Conservation (phyloP, 2,329 filamentous ascomycete genomes). For the Ophiostoma perfectum region DNA sequence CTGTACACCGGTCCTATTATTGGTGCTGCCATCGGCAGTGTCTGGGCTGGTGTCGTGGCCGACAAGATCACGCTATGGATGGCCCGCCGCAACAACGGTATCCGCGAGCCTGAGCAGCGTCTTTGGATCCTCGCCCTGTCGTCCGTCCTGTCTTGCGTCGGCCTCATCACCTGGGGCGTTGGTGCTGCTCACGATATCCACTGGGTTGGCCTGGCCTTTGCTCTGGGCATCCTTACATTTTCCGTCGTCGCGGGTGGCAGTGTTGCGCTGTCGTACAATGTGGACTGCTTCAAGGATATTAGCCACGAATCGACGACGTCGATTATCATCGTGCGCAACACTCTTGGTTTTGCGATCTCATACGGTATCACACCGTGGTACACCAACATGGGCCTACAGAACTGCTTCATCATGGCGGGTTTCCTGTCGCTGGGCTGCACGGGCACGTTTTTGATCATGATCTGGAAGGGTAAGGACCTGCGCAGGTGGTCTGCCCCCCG, state of each 20-base stretch:
- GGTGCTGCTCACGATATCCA: slow-evolving; percentile 40
- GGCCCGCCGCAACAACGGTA: slow-evolving; percentile 38
- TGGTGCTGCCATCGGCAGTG: slow-evolving; percentile 26
- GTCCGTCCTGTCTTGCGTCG: slow-evolving; percentile 30
- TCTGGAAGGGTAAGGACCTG: slow-evolving; percentile 16
- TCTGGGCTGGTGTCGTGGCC: slow-evolving; percentile 27
- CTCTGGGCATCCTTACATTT: slow-evolving; percentile 38
- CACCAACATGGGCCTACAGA: slow-evolving; percentile 25
- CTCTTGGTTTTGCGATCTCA: slow-evolving; percentile 30
- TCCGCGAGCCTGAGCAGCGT: slow-evolving; percentile 33
- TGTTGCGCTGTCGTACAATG: slow-evolving; percentile 38
- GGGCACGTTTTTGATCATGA: slow-evolving; percentile 11
- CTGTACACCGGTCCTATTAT: slow-evolving; percentile 27
- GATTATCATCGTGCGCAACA: slow-evolving; percentile 31
- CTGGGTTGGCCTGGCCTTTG: slow-evolving; percentile 39
- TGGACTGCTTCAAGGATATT: slow-evolving; percentile 38
- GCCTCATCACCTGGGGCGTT: slow-evolving; percentile 46
- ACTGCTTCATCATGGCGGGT: slow-evolving; percentile 16
- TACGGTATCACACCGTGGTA: slow-evolving; percentile 36
- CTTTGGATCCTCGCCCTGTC: slow-evolving; percentile 31
- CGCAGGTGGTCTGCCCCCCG: slow-evolving; percentile 11
- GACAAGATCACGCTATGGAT: slow-evolving; percentile 31
- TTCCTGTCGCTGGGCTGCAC: slow-evolving; percentile 17
- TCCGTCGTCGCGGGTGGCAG: slow-evolving; percentile 38
- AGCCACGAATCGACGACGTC: slow-evolving; percentile 27